These are phyloP conservation scores for Trametes sp. DNA, from an alignment of 1,284 basidiomycete genomes.

Conservation along the genomic window DNA sequence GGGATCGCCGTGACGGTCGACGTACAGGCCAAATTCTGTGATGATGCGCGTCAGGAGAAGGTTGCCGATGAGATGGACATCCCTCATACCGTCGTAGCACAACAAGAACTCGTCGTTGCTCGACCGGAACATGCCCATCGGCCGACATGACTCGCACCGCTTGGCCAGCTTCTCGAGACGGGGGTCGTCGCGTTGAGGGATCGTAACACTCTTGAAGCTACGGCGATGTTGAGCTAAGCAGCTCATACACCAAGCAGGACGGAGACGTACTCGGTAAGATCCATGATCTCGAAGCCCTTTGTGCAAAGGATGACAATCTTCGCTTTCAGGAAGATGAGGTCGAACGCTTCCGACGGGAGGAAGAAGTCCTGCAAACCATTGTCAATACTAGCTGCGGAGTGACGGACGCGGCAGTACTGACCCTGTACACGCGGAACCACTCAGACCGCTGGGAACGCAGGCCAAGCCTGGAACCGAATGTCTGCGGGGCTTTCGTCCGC, in stretches of 20 bases:
- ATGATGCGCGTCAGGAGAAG: not conserved
- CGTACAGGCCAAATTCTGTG: conserved; percentile 90
- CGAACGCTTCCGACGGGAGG: conserved; percentile 88
- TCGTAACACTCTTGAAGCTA: conserved; percentile 89
- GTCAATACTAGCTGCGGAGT: not conserved
- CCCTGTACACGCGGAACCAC: conserved; percentile 92
- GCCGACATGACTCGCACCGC: conserved; percentile 83
- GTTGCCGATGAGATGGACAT: not conserved
- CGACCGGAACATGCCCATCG: conserved; percentile 92
- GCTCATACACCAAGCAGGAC: not conserved
- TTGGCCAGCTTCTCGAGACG: conserved; percentile 77
- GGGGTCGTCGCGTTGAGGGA: conserved; percentile 82
- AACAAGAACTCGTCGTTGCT: conserved; percentile 91
- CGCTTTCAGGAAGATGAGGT: conserved; percentile 90
- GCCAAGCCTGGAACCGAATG: conserved; percentile 75
- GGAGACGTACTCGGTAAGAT: conserved; percentile 79
- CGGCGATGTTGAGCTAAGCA: not conserved
- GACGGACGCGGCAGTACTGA: conserved; percentile 38
- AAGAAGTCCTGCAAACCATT: conserved; percentile 75
- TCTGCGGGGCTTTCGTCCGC: conserved; percentile 67
- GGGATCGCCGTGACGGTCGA: conserved; percentile 88
- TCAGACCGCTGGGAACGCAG: conserved; percentile 83
- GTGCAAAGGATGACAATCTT: conserved; percentile 92
- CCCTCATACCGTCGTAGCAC: conserved; percentile 83
- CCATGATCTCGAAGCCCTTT: conserved; percentile 98